These are phyloP conservation scores for Trichoderma sp. DNA, from an alignment of 2,329 filamentous ascomycete genomes.

Conservation along the genomic window DNA sequence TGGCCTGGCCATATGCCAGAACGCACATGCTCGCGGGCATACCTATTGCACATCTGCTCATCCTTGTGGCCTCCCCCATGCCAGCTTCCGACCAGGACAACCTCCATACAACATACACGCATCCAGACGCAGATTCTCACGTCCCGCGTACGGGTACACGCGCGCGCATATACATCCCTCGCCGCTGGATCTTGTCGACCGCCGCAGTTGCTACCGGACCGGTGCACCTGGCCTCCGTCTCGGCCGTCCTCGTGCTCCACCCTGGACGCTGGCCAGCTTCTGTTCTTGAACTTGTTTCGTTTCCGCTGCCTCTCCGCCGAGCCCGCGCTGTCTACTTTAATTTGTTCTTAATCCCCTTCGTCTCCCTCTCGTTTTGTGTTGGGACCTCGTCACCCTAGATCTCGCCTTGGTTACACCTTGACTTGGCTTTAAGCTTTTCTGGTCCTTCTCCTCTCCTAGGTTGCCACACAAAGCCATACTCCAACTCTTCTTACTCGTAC, in stretches of 20 bases:
- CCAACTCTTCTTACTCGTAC: slow-evolving; percentile 14
- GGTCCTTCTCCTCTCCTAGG: not conserved
- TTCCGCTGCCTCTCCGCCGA: slow-evolving; percentile 19
- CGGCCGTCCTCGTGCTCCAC: slow-evolving; percentile 24
- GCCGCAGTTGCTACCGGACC: slow-evolving; percentile 21
- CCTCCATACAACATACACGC: slow-evolving; percentile 14
- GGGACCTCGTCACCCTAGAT: slow-evolving; percentile 38
- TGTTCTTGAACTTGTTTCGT: slow-evolving; percentile 24
- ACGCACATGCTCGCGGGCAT: slow-evolving; percentile 8
- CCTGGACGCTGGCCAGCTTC: slow-evolving; percentile 21
- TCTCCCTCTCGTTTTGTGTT: slow-evolving; percentile 45
- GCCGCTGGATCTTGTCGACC: slow-evolving; percentile 19
- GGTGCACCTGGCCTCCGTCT: slow-evolving; percentile 25
- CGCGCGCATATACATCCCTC: slow-evolving; percentile 19
- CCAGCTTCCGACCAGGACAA: slow-evolving; percentile 20
- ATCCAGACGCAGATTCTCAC: slow-evolving; percentile 15
- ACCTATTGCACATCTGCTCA: slow-evolving; percentile 9
- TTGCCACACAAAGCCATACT: slow-evolving; percentile 17
- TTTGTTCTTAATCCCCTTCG: slow-evolving; percentile 26
- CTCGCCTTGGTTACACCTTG: slow-evolving; percentile 12
- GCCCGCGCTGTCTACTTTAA: slow-evolving; percentile 20
- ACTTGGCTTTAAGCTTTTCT: slow-evolving; percentile 4
- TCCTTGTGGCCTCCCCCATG: slow-evolving; percentile 18
- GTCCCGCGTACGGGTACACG: slow-evolving; percentile 24
- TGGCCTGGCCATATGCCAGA: slow-evolving; percentile 1